Base-by-base conservation (phyloP, 257 asterid species). In the Scutellaria minor region DNA sequence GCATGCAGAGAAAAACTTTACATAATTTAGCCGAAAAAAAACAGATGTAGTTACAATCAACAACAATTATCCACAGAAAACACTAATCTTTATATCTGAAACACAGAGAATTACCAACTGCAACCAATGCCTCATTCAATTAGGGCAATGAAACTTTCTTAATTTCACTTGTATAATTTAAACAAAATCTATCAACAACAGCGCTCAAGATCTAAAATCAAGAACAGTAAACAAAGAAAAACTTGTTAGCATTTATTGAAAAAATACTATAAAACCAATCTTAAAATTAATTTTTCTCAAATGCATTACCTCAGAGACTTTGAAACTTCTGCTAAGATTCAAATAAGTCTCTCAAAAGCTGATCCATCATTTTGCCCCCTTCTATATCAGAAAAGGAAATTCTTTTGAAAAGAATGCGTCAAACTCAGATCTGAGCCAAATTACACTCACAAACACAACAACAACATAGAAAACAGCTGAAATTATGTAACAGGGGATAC, bases 381-480 rank as follows among this genome's bases (percentile, higher is more conserved):
- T 9, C 45, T 2, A 15, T 1, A 48, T 64, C 24, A 63, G 7
- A 64, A 55, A 14, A 5, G 0, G 9, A 5, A 60, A 46, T 31
- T 31, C 37, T 31, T 31, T 31, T 31, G 18, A 41, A 63, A 77
- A 40, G 18, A 63, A 65, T 14, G 72, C 15, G 64, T 54, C 48
- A 57, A 78, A 71, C 37, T 60, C 77, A 72, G 78, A 82, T 75
- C 79, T 71, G 77, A 42, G 62, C 62, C 73, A 42, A 54, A 71
- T 9, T 69, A 10, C 6, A 71, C 22, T 50, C 15, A 51, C 44
- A 20, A 72, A 42, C 68, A 58, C 74, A 46, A 45, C 44, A 67
- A 55, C 52, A 39, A 37, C 12, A 48, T 31, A 7, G 2, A 72
- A 24, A 59, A 22, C 56, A 73, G 64, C 72, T 68, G 46, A 62